Percentiles rank a stretch among this genome's conserved stretches.
These are phyloP conservation scores for Urostyla sp. DNA, from an alignment of 73 alveolate genomes.

Conservation along the genomic window DNA sequence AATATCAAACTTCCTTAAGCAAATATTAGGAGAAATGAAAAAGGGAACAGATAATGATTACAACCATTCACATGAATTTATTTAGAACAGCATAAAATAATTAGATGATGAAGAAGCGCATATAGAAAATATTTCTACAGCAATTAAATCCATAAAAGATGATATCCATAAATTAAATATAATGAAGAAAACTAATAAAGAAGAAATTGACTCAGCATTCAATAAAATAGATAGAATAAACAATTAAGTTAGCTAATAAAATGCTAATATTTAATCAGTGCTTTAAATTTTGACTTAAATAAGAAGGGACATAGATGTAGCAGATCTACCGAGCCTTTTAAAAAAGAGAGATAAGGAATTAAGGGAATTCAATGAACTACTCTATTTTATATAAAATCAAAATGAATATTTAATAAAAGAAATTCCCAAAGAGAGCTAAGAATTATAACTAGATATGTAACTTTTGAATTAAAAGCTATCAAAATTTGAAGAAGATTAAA, in stretches of 20 bases:
- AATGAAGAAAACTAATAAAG: no score
- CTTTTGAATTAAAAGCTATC: neutral
- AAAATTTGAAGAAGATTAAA: constrained; percentile 2
- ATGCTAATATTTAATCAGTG: no score
- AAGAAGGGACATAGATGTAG: neutral
- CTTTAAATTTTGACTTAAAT: no score
- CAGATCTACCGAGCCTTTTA: neutral
- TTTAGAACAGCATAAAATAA: constrained; percentile 4
- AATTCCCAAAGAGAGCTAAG: constrained; percentile 7
- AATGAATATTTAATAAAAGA: constrained; percentile 19
- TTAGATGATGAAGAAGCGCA: constrained; percentile 1
- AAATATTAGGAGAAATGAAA: constrained; percentile 15
- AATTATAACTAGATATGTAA: neutral
- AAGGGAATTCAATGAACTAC: constrained; percentile 5
- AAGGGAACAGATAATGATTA: constrained; percentile 35
- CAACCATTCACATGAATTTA: neutral
- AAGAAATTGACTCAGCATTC: no score
- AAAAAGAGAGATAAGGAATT: neutral
- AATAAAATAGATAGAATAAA: constrained; percentile 6
- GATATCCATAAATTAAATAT: no score
- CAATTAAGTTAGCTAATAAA: no score
- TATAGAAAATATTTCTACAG: neutral
- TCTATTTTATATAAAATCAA: neutral
- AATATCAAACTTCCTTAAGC: neutral
- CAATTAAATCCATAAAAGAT: no score